phyloP scores from a whole-genome alignment of 495 filamentous ascomycete genomes.

The Lepraria neglecta region DNA sequence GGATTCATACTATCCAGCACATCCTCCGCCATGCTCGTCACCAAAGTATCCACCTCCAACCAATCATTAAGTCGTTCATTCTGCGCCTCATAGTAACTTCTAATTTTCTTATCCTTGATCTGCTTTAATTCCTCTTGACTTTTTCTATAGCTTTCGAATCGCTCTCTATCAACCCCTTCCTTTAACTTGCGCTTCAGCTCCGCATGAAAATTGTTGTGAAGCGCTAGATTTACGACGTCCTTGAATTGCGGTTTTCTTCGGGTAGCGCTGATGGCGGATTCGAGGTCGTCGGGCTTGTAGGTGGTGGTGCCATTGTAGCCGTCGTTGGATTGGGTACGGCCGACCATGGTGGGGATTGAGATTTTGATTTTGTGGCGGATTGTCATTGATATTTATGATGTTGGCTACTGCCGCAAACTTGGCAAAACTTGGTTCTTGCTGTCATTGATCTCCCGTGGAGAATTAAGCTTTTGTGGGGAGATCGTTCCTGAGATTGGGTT shows the following conservation, averaged over 20 bases:
- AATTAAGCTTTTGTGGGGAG: constrained; percentile 7
- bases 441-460: background rate
- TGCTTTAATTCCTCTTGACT: constrained; percentile 40
- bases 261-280: constrained; percentile 23
- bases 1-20: constrained; percentile 49
- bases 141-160: constrained; percentile 40
- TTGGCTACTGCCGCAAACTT: background rate
- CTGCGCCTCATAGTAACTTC: constrained; percentile 43
- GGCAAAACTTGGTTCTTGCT: background rate
- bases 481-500: constrained; percentile 11
- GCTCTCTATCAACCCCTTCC: constrained; percentile 37
- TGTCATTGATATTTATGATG: background rate
- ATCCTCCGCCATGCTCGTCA: constrained; percentile 45
- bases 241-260: constrained; percentile 21
- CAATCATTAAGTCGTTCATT: constrained; percentile 47
- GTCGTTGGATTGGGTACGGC: constrained; percentile 13
- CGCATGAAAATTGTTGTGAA: constrained; percentile 22
- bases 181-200: constrained; percentile 41
- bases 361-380: background rate
- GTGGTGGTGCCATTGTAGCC: constrained; percentile 5
- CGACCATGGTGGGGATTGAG: constrained; percentile 12
- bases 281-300: constrained; percentile 25
- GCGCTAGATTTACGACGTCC: constrained; percentile 21
- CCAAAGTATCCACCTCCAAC: constrained; percentile 47
- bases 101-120: constrained; percentile 44